These are phyloP conservation scores for Globisporangium perplexum DNA, from an alignment of 352 stramenopile genomes.

Conservation along the genomic window DNA sequence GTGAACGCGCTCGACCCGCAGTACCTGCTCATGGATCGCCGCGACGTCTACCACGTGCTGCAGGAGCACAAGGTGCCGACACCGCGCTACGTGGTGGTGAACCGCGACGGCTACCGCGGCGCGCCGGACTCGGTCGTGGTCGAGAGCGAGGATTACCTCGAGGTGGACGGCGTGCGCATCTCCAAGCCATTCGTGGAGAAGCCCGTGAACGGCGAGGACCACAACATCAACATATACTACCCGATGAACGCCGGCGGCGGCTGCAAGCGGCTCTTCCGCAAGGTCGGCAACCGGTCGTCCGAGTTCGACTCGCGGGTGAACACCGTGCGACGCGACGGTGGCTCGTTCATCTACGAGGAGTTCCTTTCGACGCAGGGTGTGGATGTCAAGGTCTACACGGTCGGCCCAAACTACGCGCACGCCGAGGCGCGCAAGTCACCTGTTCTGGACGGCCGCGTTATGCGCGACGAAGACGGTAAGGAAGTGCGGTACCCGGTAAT, in stretches of 20 bases:
- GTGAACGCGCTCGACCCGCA: conserved; percentile 98
- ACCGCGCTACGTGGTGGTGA: conserved; percentile 93
- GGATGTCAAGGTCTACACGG: conserved; percentile 99
- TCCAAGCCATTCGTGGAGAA: conserved; percentile 99
- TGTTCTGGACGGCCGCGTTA: conserved; percentile 97
- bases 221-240: conserved; percentile 99
- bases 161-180: conserved; percentile 93
- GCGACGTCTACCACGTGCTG: conserved; percentile 94
- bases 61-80: conserved; percentile 91
- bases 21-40: conserved; percentile 92
- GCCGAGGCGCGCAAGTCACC: conserved; percentile 99
- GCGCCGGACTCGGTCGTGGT: conserved; percentile 27
- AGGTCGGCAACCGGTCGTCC: conserved; percentile 88
- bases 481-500: conserved; percentile 99
- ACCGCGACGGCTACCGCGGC: conserved; percentile 87
- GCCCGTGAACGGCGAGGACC: conserved; percentile 98
- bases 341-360: conserved; percentile 97
- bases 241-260: conserved; percentile 97
- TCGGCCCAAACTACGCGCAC: conserved; percentile 98
- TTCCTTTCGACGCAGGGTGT: conserved; percentile 99
- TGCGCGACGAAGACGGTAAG: conserved; percentile 96
- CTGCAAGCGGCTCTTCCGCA: conserved; percentile 99
- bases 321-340: conserved; percentile 79
- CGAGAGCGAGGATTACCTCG: conserved; percentile 75
- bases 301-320: conserved; percentile 97